These are phyloP conservation scores for Grosmannia serpens DNA, from an alignment of 2,329 filamentous ascomycete species.

Conservation along the genomic window DNA sequence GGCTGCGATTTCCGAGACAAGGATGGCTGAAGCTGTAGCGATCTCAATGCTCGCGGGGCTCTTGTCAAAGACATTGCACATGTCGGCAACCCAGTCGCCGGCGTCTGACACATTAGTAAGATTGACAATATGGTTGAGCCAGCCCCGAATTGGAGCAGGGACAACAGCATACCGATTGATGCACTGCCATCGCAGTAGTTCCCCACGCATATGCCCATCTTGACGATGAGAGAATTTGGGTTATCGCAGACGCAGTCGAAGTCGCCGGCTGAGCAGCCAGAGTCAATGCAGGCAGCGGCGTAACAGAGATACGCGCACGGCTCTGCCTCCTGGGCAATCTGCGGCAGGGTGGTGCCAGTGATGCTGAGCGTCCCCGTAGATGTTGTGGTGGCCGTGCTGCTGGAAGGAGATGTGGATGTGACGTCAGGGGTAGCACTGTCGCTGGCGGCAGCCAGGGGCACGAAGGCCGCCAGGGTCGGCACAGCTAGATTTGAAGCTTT, in stretches of 20 bases:
- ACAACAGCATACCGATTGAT: slow-evolving; percentile 5
- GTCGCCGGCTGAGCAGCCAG: slow-evolving; percentile 8
- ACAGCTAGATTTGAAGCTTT: neutral
- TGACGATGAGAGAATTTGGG: slow-evolving; percentile 13
- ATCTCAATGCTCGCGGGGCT: slow-evolving; percentile 4
- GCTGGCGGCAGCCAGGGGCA: neutral
- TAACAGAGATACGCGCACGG: slow-evolving; percentile 12
- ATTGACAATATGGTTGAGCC: neutral
- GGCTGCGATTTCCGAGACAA: slow-evolving; percentile 7
- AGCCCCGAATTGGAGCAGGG: neutral
- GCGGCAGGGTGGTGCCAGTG: slow-evolving; percentile 10
- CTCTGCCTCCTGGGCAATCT: slow-evolving; percentile 9
- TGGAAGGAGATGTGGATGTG: neutral
- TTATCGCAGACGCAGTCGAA: slow-evolving; percentile 13
- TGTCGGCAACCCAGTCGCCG: slow-evolving; percentile 10
- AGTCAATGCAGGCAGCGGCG: slow-evolving; percentile 10
- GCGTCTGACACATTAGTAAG: slow-evolving; percentile 3
- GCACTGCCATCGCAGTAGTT: slow-evolving; percentile 8
- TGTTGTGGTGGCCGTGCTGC: neutral
- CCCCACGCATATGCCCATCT: slow-evolving; percentile 14
- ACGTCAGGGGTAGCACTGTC: neutral
- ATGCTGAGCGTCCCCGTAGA: slow-evolving; percentile 1
- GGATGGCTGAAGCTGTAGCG: slow-evolving; percentile 5
- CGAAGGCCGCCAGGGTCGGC: neutral
- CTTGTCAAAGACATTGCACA: slow-evolving; percentile 8